Percentiles rank a stretch among this genome's conserved stretches.
Evolutionary conservation across 768 basidiomycete species (phyloP).

Genomic region (Strobilomyces echinocephalus): DNA sequence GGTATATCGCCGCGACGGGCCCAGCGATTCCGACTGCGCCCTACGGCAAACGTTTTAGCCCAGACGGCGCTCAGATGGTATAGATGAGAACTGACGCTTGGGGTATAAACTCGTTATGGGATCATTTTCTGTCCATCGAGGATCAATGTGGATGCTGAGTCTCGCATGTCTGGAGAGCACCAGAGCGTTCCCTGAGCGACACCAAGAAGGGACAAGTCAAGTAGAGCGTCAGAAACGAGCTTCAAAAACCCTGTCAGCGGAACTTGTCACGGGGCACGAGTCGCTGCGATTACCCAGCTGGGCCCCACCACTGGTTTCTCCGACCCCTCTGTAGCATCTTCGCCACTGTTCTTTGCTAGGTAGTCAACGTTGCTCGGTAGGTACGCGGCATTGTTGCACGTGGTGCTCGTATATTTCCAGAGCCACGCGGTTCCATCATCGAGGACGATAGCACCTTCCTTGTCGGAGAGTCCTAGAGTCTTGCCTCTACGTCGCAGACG

Average conservation of each 20-base stretch:
- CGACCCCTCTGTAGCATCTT: constrained; percentile 38
- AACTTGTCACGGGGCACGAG: background rate
- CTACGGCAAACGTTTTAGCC: constrained; percentile 25
- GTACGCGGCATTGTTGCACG: too few species aligned
- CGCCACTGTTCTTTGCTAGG: too few species aligned
- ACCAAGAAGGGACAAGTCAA: constrained; percentile 60
- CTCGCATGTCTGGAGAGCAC: background rate
- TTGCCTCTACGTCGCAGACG: too few species aligned
- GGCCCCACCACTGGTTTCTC: constrained; percentile 44
- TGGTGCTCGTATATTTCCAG: constrained; percentile 52
- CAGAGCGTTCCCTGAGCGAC: constrained; percentile 36
- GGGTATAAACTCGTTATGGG: constrained; percentile 62
- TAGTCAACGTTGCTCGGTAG: too few species aligned
- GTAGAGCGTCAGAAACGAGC: constrained; percentile 62
- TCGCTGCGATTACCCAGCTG: constrained; percentile 40
- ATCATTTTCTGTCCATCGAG: constrained; percentile 73
- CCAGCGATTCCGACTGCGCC: constrained; percentile 72
- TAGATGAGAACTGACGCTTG: constrained; percentile 37
- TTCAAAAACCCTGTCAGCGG: constrained; percentile 23
- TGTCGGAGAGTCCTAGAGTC: constrained; percentile 37
- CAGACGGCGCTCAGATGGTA: background rate
- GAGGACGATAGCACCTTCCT: constrained; percentile 54
- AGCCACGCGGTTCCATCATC: too few species aligned
- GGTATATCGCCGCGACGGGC: constrained; percentile 60
- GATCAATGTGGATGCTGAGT: constrained; percentile 42